Evolutionary conservation across 768 basidiomycete species (phyloP), one percentile per base, ranked within the genome.

Genomic region (Russula sp.): DNA sequence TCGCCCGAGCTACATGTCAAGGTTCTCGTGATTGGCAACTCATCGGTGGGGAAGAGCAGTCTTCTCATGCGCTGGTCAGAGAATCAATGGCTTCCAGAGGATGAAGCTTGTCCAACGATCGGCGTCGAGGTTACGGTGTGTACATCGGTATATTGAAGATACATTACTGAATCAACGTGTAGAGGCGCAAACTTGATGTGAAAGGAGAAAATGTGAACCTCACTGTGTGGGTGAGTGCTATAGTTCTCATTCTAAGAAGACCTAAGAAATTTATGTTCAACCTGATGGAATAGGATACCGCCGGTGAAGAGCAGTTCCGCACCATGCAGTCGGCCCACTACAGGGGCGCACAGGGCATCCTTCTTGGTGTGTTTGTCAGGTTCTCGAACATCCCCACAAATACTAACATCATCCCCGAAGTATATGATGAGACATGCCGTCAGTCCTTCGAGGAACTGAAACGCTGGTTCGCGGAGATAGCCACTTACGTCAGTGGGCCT

Each of bases 251-350:
- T 22, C 57, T 63, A 36, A 50, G 5, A 36, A 35, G 11, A 22
- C 53, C 36, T 35, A n/a, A 25, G 45, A 36, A 16, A 20, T 29
- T 55, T 16, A 43, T 34, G n/a, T 13, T 49, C 3, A 7, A n/a
- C 14, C 0, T 29, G 1, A 34, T 7, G 29, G 7, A 10, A 32
- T 68, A 94, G 92, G 93, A 96, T 68, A 96, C 93, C 0, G 92
- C 95, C 49, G 95, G 96, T 0, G 94, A 98, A 73, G 97, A 99
- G 73, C 84, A 94, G 7, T 99, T 98, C 72, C 81, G 93, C 52
- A 97, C 94, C 3, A 88, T 99, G 67, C 96, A 96, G 9, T 88
- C 88, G 2, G 91, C 90, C 8, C 98, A 98, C 69, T 99, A 98
- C 70, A 82, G 95, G 42, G 89, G 89, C 1, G 89, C 89, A 41